A percentile compares a stretch with the other conserved stretches of the same genome.
Conservation (phyloP, 345 rosid species). For the Boechera stricta region DNA sequence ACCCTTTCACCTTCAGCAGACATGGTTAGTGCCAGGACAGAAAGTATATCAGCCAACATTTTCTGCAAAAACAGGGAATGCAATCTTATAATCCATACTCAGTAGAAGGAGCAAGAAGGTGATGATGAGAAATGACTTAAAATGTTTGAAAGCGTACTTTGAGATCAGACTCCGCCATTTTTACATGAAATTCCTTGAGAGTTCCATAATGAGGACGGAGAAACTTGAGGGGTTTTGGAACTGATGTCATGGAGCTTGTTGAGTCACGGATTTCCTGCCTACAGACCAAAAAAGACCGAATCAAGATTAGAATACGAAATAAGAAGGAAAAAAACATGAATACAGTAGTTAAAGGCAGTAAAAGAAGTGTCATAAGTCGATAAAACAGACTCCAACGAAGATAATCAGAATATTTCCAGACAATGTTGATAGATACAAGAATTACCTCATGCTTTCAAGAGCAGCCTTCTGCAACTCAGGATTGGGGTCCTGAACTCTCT, state of each 20-base stretch:
- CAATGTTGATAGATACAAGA: not conserved
- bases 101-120: conserved; percentile 5
- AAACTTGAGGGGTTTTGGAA: conserved; percentile 96
- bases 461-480: conserved; percentile 89
- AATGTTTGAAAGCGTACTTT: conserved; percentile 57
- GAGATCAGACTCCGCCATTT: conserved; percentile 70
- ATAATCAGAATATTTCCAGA: not conserved
- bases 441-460: conserved; percentile 93
- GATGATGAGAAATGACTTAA: conserved; percentile 2
- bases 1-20: conserved; percentile 97
- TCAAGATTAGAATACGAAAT: conserved; percentile 16
- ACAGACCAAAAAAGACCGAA: conserved; percentile 9
- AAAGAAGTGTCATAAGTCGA: conserved; percentile 9
- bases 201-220: conserved; percentile 96
- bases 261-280: conserved; percentile 94
- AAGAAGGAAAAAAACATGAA: not conserved
- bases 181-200: conserved; percentile 68
- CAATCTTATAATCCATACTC: conserved; percentile 24
- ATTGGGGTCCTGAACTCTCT: conserved; percentile 90
- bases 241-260: conserved; percentile 98
- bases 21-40: conserved; percentile 94
- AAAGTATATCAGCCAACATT: conserved; percentile 82
- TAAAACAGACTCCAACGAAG: conserved; percentile 2
- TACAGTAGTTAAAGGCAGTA: not conserved
- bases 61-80: conserved; percentile 61